phyloP scores from a whole-genome alignment of 139 green algal genomes.

The Pleodorina starrii region DNA sequence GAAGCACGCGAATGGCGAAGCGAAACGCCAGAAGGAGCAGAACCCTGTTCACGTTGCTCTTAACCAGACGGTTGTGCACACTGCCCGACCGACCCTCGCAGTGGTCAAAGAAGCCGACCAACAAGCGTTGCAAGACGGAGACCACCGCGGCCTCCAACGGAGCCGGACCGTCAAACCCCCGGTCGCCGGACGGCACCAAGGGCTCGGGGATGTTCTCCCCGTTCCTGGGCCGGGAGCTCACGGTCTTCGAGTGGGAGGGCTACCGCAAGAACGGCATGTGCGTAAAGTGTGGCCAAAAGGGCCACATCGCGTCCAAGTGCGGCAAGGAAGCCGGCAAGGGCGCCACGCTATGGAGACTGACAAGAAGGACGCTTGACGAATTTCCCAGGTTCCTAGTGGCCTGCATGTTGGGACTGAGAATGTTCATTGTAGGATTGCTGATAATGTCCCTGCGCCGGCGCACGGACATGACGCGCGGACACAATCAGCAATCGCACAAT shows the following conservation, averaged over 20 bases:
- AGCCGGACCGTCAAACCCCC: neutral
- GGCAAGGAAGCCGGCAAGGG: neutral
- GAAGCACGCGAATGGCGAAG: neutral
- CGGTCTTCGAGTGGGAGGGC: neutral
- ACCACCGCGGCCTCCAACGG: neutral
- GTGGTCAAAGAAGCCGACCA: neutral
- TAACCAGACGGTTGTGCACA: neutral
- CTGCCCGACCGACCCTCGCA: neutral
- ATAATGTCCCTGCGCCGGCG: neutral
- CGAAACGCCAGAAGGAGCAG: neutral
- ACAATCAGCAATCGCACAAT: neutral
- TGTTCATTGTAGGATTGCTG: too few species aligned
- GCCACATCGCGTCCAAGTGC: neutral
- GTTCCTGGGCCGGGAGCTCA: neutral
- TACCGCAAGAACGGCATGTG: neutral
- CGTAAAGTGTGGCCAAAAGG: neutral
- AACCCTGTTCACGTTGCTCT: neutral
- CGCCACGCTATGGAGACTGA: too few species aligned
- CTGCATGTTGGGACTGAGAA: neutral
- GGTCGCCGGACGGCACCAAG: too few species aligned
- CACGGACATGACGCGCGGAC: neutral
- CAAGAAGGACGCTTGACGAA: neutral
- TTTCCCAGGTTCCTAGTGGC: constrained; percentile 25
- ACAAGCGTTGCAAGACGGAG: too few species aligned
- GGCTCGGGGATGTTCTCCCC: neutral